Evolutionary conservation across 345 rosid genomes (phyloP).

Genomic region (Reutealis trisperma): DNA sequence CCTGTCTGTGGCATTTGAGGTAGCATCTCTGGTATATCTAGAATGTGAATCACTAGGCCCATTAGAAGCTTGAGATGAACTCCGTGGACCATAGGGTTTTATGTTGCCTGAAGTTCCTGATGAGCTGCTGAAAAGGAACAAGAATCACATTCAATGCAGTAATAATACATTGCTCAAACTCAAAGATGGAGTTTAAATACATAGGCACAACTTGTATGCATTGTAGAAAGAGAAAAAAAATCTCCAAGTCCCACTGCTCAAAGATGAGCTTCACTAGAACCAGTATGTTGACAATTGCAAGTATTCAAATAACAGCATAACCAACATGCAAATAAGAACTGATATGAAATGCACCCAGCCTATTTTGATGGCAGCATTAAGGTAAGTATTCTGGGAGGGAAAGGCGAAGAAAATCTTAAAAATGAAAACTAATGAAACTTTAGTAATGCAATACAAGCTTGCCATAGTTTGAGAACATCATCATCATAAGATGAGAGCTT

Average conservation of each 20-base stretch:
- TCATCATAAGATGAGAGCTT: background rate
- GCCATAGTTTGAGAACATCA: background rate
- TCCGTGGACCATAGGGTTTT: conserved; percentile 38
- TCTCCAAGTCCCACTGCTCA: background rate
- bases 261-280: background rate
- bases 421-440: background rate
- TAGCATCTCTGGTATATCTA: conserved; percentile 36
- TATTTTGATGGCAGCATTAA: background rate
- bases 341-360: background rate
- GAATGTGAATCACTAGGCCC: conserved; percentile 34
- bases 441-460: background rate
- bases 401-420: background rate
- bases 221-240: background rate
- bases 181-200: background rate
- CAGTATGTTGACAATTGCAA: background rate
- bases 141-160: conserved; percentile 6
- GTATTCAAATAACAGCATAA: background rate
- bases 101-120: conserved; percentile 41
- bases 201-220: background rate
- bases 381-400: background rate
- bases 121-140: conserved; percentile 32
- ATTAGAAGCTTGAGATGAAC: conserved; percentile 38
- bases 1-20: conserved; percentile 32
- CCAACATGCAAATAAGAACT: background rate
- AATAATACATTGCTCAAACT: background rate